Base-by-base conservation (phyloP, 139 green algal species). In the Medakamo hakoo region DNA sequence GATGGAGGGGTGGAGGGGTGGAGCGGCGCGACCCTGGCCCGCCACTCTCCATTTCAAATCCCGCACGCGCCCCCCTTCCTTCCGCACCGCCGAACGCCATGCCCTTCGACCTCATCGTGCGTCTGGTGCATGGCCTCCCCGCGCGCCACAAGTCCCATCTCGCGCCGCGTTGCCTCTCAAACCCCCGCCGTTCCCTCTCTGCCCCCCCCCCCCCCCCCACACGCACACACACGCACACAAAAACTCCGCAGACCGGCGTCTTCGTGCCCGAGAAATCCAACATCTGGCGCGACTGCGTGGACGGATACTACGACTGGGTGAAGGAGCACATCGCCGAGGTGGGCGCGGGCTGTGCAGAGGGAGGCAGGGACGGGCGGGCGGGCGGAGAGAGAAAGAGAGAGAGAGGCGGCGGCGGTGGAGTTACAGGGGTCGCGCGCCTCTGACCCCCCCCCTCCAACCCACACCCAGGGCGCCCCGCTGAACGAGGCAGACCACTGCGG, bases 191-290 rank as follows among this genome's bases (percentile, higher is more conserved):
- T 4, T 18, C 55, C 22, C 55, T 27, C 55, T 24, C 55, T 29
- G 16, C 22, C 22, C 55, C 55, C 4, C 22, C 23, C 55, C 55
- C 55, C 55, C 55, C 5, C 23, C n/a, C 18, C 18, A 56, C 18
- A 56, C 19, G 18, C 48, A 56, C 48, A 19, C 48, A 19, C 48
- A 16, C 48, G 16, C 48, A 16, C 16, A 56, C 18, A 16, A 19
- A 56, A 19, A 14, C 55, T 30, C 31, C 60, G 68, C 76, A 93
- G 79, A 87, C 72, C 25, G 89, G 89, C 22, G 85, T 84, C 61
- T 96, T 95, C 65, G 77, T 95, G 4, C 88, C 88, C 4, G 90
- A 97, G 58, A 97, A 97, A 73, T 86, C 72, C 62, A 97, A 97
- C 74, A 94, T 97, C 57, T 97, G 90, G 90, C 72, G 90, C 4